A percentile compares a stretch with the other conserved stretches of the same genome.
Evolutionary conservation across 2,329 filamentous ascomycete genomes (phyloP).

Genomic region (Phaeoacremonium minimum): DNA sequence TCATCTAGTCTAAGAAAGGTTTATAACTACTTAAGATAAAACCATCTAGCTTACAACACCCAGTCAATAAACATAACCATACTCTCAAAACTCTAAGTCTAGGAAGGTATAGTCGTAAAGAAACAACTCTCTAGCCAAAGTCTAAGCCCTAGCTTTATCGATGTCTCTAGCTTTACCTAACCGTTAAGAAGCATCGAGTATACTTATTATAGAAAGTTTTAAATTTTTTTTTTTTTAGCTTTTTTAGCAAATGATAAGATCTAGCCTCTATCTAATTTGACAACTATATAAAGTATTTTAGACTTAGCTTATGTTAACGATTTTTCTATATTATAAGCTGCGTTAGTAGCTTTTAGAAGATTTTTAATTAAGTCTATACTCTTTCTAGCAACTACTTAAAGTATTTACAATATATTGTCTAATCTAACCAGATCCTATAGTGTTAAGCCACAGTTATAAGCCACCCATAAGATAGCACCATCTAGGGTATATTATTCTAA

Average conservation of each 20-base stretch:
- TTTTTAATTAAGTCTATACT: slow-evolving; percentile 1
- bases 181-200: slow-evolving; percentile 5
- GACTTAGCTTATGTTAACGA: slow-evolving; percentile 4
- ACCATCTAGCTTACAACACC: slow-evolving; percentile 11
- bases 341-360: slow-evolving; percentile 1
- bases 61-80: slow-evolving; percentile 8
- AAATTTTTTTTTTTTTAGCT: slow-evolving; percentile 4
- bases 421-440: slow-evolving; percentile 11
- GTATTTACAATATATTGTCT: slow-evolving; percentile 11
- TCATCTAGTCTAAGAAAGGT: slow-evolving; percentile 6
- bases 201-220: slow-evolving; percentile 3
- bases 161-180: slow-evolving; percentile 5
- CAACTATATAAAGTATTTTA: slow-evolving; percentile 5
- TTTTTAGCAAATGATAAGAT: slow-evolving; percentile 5
- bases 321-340: slow-evolving; percentile 3
- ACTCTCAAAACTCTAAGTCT: slow-evolving; percentile 1
- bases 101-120: slow-evolving; percentile 5
- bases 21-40: slow-evolving; percentile 10
- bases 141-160: slow-evolving; percentile 4
- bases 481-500: slow-evolving; percentile 17
- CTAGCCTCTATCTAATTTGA: slow-evolving; percentile 5
- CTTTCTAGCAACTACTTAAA: slow-evolving; percentile 12
- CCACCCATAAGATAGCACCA: slow-evolving; percentile 19
- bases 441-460: slow-evolving; percentile 20
- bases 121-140: slow-evolving; percentile 7